Evolutionary conservation across 208 protist genomes (phyloP), one percentile per base, ranked within the genome.

Genomic region (Trypanosoma rangeli): DNA sequence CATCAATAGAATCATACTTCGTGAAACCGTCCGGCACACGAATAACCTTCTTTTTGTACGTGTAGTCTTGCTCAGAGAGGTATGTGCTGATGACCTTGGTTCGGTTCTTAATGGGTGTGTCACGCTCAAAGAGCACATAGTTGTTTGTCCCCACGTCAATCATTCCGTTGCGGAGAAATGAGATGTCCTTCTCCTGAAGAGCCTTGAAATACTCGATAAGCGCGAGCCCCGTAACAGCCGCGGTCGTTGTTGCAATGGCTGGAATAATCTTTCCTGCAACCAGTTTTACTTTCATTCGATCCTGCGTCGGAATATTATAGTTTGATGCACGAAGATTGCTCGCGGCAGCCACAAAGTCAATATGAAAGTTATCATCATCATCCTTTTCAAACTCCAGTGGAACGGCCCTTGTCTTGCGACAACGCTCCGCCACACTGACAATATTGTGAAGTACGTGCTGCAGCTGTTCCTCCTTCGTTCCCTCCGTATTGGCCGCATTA

Each of bases 231-330:
- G 97, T 96, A 12, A 99, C 98, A 5, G 98, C 72, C 22, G 99
- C 98, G 5, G 99, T 99, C 8, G 99, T 99, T 1, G 99, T 99
- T 44, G 99, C 97, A 73, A 99, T 99, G 18, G 99, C 99, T n/a
- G 99, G 99, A 66, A 99, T 99, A 77, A 99, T 99, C 74, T 99
- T 99, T 37, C 98, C 98, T 3, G 98, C 96, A 58, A 99, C 92
- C 37, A 93, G 77, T 72, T 98, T 98, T 55, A 94, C 94, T 66
- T 95, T 91, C 76, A 92, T 80, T 35, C 85, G 78, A 67, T 97
- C 91, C 24, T 84, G 85, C 29, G 86, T 83, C 9, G 94, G 83
- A 60, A 99, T 99, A 8, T 68, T 72, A 75, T 99, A 99, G 79
- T 97, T 97, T 7, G 26, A 59, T 9, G 97, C 98, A 28, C 98